These are phyloP conservation scores for Monosporozyma unispora DNA, from an alignment of 805 yeast genomes.

Conservation along the genomic window DNA sequence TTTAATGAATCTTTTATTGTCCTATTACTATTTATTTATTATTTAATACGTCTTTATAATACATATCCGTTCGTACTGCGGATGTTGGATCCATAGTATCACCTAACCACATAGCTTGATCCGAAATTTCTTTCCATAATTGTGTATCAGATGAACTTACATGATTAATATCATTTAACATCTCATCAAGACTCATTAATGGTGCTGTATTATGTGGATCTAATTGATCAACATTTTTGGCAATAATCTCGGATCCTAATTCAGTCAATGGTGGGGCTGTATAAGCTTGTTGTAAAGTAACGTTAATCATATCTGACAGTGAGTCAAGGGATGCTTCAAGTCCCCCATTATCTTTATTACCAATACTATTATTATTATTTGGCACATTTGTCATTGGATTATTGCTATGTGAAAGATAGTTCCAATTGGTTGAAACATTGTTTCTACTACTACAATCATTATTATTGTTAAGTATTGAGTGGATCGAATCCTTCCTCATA, in stretches of 20 bases:
- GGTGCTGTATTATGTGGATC: slow-evolving; percentile 25
- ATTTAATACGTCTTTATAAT: neutral
- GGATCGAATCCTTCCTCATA: neutral
- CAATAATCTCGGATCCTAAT: slow-evolving; percentile 16
- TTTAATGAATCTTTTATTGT: neutral
- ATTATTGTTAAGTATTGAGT: neutral
- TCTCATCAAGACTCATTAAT: slow-evolving; percentile 28
- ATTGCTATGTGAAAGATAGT: neutral
- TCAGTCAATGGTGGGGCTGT: slow-evolving; percentile 12
- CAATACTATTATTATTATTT: neutral
- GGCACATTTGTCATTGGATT: neutral
- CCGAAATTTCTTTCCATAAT: slow-evolving; percentile 70
- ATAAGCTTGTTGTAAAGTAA: slow-evolving; percentile 15
- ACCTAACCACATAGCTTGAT: slow-evolving; percentile 68
- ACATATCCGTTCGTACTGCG: slow-evolving; percentile 18
- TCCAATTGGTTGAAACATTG: neutral
- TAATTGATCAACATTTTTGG: slow-evolving; percentile 24
- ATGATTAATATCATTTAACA: slow-evolving; percentile 25
- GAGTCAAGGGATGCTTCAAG: slow-evolving; percentile 1
- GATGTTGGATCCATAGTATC: slow-evolving; percentile 30
- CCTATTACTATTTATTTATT: neutral
- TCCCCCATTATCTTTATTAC: neutral
- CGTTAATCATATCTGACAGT: slow-evolving; percentile 16
- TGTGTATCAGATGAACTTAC: slow-evolving; percentile 39
- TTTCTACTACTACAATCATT: neutral